These are phyloP conservation scores for Aphanoascus verrucosus DNA, from an alignment of 2,329 filamentous ascomycete species.

Conservation along the genomic window DNA sequence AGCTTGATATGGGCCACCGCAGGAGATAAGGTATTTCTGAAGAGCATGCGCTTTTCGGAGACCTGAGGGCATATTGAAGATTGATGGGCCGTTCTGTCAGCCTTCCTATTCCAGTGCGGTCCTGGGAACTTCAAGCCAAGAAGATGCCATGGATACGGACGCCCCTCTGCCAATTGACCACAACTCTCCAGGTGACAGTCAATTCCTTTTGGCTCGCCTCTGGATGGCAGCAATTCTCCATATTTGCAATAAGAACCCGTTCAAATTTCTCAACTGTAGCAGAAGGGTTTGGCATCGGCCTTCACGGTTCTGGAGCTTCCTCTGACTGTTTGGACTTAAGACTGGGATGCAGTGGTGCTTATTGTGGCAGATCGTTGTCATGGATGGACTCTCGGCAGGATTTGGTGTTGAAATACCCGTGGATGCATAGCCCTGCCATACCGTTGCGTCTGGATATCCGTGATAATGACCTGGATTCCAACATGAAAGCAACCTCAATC, in stretches of 20 bases:
- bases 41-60: not conserved
- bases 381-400: constrained; percentile 59
- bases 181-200: not conserved
- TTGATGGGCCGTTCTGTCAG: not conserved
- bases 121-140: not conserved
- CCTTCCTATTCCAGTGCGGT: not conserved
- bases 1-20: constrained; percentile 30
- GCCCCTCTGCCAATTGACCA: not conserved
- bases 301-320: constrained; percentile 53
- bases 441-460: constrained; percentile 34
- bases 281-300: constrained; percentile 58
- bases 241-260: constrained; percentile 20
- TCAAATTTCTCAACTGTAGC: constrained; percentile 58
- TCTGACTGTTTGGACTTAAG: constrained; percentile 42
- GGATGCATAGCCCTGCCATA: constrained; percentile 37
- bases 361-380: constrained; percentile 61
- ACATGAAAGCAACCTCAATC: constrained; percentile 30
- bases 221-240: constrained; percentile 3
- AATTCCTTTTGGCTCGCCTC: not conserved
- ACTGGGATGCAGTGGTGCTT: constrained; percentile 59
- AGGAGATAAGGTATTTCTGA: constrained; percentile 26
- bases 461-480: constrained; percentile 32
- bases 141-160: not conserved
- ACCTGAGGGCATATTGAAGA: not conserved
- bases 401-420: constrained; percentile 38